phyloP scores from a whole-genome alignment of 306 rosid species.

The Cicer judaicum region DNA sequence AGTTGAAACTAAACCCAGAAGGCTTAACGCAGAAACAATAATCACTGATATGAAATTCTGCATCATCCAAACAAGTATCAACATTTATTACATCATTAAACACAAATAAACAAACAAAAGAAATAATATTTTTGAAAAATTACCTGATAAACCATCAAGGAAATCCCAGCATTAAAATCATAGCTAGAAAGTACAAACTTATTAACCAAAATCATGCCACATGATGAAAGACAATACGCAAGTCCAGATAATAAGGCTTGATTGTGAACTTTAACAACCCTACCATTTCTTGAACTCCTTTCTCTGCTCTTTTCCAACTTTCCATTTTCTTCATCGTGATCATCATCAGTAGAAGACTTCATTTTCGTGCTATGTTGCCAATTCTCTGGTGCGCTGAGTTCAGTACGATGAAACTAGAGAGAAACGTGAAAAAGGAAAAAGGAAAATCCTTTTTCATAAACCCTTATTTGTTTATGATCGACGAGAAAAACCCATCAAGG shows the following conservation, averaged over 20 bases:
- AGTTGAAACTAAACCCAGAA: constrained; percentile 81
- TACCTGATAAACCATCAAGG: constrained; percentile 96
- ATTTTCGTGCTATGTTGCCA: constrained; percentile 41
- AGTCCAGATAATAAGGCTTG: constrained; percentile 90
- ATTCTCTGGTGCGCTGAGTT: neutral
- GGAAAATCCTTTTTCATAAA: constrained; percentile 32
- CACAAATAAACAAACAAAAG: neutral
- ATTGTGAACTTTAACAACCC: constrained; percentile 61
- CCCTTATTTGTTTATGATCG: constrained; percentile 30
- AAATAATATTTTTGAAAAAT: neutral
- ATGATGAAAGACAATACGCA: constrained; percentile 88
- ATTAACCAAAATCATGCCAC: constrained; percentile 93
- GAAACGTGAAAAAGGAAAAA: neutral
- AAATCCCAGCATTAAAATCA: constrained; percentile 88
- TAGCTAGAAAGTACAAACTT: constrained; percentile 92
- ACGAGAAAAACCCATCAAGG: constrained; percentile 44
- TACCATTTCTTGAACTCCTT: constrained; percentile 49
- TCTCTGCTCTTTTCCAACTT: constrained; percentile 66
- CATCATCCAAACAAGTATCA: constrained; percentile 56
- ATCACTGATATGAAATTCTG: constrained; percentile 89
- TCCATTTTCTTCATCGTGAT: constrained; percentile 72
- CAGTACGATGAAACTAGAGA: neutral
- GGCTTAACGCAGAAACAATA: constrained; percentile 70
- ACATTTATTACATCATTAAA: constrained; percentile 31
- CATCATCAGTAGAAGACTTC: constrained; percentile 67